phyloP scores from a whole-genome alignment of 495 filamentous ascomycete species.

The Penicillium canariense region DNA sequence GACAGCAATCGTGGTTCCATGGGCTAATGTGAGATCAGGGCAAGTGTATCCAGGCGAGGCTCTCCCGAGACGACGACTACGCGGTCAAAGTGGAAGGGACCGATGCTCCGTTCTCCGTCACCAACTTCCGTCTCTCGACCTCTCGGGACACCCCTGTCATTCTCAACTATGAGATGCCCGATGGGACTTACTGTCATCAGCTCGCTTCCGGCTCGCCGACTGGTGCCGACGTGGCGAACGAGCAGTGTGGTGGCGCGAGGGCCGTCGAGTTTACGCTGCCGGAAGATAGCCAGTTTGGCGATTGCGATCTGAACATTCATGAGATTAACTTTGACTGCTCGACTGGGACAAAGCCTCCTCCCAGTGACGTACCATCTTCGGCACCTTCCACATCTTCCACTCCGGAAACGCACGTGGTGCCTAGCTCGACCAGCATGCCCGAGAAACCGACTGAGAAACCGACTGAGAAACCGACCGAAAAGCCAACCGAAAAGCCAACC shows the following conservation, averaged over 20 bases:
- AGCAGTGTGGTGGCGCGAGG: slow-evolving; percentile 86
- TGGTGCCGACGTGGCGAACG: slow-evolving; percentile 70
- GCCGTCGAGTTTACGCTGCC: slow-evolving; percentile 74
- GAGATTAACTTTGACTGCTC: slow-evolving; percentile 77
- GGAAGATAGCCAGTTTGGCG: slow-evolving; percentile 44
- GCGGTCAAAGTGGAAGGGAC: slow-evolving; percentile 46
- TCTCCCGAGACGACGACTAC: slow-evolving; percentile 39
- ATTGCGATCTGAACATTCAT: slow-evolving; percentile 72
- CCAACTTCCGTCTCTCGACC: slow-evolving; percentile 64
- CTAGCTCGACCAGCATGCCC: no score
- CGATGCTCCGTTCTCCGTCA: slow-evolving; percentile 70
- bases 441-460: no score
- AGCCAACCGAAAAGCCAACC: no score
- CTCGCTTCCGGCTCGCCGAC: slow-evolving; percentile 57
- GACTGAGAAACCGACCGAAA: no score
- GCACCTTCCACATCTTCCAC: neutral
- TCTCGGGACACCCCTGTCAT: slow-evolving; percentile 72
- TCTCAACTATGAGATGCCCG: slow-evolving; percentile 79
- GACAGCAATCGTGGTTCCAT: neutral
- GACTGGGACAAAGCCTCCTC: slow-evolving; percentile 32
- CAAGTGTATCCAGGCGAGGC: slow-evolving; percentile 66
- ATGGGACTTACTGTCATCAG: slow-evolving; percentile 75
- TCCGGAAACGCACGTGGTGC: no score
- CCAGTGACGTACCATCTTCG: neutral
- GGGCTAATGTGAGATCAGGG: slow-evolving; percentile 26